Conservation (phyloP, 192 early-diverging fungal species). For the Fimicolochytrium jonesii region DNA sequence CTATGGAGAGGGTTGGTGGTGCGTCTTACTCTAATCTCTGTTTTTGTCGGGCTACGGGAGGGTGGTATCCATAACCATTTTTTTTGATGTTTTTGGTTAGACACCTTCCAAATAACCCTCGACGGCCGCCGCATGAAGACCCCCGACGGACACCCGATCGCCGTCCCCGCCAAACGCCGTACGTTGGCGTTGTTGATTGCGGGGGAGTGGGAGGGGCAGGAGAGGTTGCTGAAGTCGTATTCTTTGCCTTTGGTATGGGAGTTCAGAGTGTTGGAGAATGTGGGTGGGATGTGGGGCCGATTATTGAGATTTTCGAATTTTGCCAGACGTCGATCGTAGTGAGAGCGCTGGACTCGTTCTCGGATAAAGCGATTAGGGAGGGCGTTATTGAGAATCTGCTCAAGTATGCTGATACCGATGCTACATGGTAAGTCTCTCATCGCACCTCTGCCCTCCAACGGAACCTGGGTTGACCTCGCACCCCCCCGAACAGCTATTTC, state of each 20-base stretch:
- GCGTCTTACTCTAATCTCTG: slow-evolving; percentile 4
- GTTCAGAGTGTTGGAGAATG: background rate
- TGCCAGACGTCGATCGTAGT: slow-evolving; percentile 80
- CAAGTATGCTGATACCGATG: slow-evolving; percentile 83
- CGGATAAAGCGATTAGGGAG: slow-evolving; percentile 50
- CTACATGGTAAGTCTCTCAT: slow-evolving; percentile 66
- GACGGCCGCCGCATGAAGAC: slow-evolving; percentile 82
- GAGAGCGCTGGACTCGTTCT: slow-evolving; percentile 74
- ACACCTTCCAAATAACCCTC: slow-evolving; percentile 35
- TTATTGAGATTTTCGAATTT: background rate
- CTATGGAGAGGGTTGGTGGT: slow-evolving; percentile 47
- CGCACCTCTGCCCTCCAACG: background rate
- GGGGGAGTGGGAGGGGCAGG: slow-evolving; percentile 92
- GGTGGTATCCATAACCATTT: background rate
- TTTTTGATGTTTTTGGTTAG: background rate
- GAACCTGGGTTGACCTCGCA: background rate
- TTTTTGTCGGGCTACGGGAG: too few relatives aligned
- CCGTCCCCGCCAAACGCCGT: slow-evolving; percentile 51
- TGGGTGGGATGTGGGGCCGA: background rate
- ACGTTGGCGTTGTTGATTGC: slow-evolving; percentile 79
- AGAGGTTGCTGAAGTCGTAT: slow-evolving; percentile 70
- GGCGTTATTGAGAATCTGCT: slow-evolving; percentile 73
- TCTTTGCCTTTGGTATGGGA: slow-evolving; percentile 76
- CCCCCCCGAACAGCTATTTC: slow-evolving; percentile 69
- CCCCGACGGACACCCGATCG: slow-evolving; percentile 67